Evolutionary conservation across 2,329 filamentous ascomycete species (phyloP), one percentile per base, ranked within the genome.

Genomic region (Trichoderma cornu-damae): DNA sequence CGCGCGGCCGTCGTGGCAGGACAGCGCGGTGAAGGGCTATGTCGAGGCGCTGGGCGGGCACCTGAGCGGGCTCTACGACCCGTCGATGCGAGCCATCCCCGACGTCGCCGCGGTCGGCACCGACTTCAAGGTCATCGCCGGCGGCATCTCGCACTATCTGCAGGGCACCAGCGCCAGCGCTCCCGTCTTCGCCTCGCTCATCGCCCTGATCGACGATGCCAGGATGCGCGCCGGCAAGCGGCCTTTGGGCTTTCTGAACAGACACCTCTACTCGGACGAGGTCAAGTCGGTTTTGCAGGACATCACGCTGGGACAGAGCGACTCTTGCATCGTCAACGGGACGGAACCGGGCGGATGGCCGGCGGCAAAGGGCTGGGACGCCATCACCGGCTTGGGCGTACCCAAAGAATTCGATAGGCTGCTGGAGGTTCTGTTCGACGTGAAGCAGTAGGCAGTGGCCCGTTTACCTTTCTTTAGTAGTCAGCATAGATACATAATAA

Each of bases 31-130:
- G 0, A 59, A 62, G 4, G 62, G 60, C 8, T 82, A 81, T 59
- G 63, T 80, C 12, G 62, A 65, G 16, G 57, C 60, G 0, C 64
- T 83, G 65, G 65, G 71, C 63, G 65, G 68, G 2, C 72, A 75
- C 35, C 71, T 86, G 50, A 51, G 68, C 0, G 73, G 70, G 26
- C 69, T 75, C 53, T 81, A 78, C 67, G 75, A 80, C 62, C 59
- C 65, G 0, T 68, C 64, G 2, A 79, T 77, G 35, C 73, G 80
- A 4, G 79, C 73, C 1, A 73, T 76, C 18, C 80, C 80, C 0
- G 80, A 83, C 62, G 70, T 83, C 22, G 73, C 77, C 3, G 78
- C 75, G 3, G 75, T 89, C 20, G 79, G 84, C 1, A 80, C 80
- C 6, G 80, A 83, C 60, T 87, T 85, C 57, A 61, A 68, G 6